Base-by-base conservation (phyloP, 1,139 yeast species). In the Kluyveromyces sp. region DNA sequence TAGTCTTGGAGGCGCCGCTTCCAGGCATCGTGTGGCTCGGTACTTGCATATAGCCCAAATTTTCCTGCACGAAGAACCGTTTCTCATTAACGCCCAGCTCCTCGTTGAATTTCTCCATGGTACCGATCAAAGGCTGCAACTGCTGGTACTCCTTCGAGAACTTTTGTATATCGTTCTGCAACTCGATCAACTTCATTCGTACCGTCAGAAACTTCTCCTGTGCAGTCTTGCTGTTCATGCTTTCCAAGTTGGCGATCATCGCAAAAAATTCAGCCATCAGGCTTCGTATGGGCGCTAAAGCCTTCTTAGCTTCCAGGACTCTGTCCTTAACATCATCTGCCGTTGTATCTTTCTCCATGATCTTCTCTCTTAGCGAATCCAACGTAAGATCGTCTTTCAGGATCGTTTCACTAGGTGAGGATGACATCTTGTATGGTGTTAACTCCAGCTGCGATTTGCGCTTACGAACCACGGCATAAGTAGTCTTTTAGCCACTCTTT, bases 231-330 rank as follows among this genome's bases (percentile, higher is more conserved):
- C 45, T 45, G n/a, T 22, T 13, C 40, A 39, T 39, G 8, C 46
- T 42, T 15, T 55, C 60, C 4, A 58, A 41, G 17, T 41, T 48
- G 4, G 62, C 51, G 49, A 60, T 43, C 12, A 50, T 48, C 36
- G 50, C 54, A 20, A 59, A 44, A 31, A 60, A 55, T 11, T 56
- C 61, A 40, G 57, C 58, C 35, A 60, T 56, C 35, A 50, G 51
- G 9, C 56, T 42, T 28, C 64, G 39, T 36, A 60, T 45, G 18
- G 65, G 65, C 32, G 57, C 46, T 18, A 60, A 51, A 11, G 51
- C 43, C 1, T 48, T 49, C 38, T 51, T 50, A 2, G 57, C 49
- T 11, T 42, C 44, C 3, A 44, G 34, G 16, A 54, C 42, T 13
- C 35, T 41, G 12, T 39, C 47, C 40, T 49, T 50, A 8, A 45